phyloP scores from a whole-genome alignment of 2,329 filamentous ascomycete genomes.

The Aspergillus brunneoviolaceus region DNA sequence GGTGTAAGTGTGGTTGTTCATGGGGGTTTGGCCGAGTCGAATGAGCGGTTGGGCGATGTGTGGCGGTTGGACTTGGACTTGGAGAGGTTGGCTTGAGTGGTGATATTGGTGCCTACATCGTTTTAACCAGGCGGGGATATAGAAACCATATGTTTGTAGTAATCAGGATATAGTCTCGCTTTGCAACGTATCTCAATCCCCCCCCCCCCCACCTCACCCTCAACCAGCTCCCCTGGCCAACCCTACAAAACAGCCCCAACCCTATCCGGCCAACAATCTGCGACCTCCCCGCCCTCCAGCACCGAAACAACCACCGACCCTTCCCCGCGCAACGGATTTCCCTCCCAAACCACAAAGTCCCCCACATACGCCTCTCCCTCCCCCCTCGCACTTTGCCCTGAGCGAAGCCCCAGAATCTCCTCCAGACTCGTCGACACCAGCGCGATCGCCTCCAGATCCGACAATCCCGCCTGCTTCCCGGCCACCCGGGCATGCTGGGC shows the following conservation, averaged over 20 bases:
- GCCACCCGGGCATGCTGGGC: constrained; percentile 11
- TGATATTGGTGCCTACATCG: no score
- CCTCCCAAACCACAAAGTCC: constrained; percentile 15
- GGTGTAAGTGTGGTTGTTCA: constrained; percentile 47
- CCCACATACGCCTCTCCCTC: not conserved
- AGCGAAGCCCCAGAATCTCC: not conserved
- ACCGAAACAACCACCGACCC: constrained; percentile 10
- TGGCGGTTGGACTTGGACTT: constrained; percentile 35
- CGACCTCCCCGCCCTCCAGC: not conserved
- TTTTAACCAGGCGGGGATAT: no score
- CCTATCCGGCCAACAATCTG: constrained; percentile 9
- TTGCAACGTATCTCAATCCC: no score
- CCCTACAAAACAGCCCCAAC: not conserved
- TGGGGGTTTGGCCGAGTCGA: constrained; percentile 54
- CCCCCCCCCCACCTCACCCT: no score
- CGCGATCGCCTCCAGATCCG: constrained; percentile 6
- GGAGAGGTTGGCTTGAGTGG: no score
- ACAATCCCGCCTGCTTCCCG: constrained; percentile 5
- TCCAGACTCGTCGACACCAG: constrained; percentile 11
- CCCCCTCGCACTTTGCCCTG: not conserved
- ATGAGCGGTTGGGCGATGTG: constrained; percentile 52
- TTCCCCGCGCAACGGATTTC: constrained; percentile 12
- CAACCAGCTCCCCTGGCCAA: no score
- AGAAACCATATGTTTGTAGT: no score
- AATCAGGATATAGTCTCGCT: no score